Evolutionary conservation across 306 rosid species (phyloP), one percentile per base, ranked within the genome.

Genomic region (Lathyrus tuberosus): DNA sequence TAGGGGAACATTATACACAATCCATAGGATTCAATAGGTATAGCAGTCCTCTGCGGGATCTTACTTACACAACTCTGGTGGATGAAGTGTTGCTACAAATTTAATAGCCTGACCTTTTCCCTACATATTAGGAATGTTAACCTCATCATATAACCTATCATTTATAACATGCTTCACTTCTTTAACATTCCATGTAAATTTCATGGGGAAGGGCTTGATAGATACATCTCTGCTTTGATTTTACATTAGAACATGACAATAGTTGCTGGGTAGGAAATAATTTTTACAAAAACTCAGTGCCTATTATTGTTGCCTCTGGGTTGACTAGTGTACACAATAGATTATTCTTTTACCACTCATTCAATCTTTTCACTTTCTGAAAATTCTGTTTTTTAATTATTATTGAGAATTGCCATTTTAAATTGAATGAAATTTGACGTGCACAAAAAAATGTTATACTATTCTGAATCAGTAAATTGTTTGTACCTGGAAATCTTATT

Each of bases 21-120:
- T 65, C 58, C 12, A 46, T 28, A 41, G 69, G 20, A 63, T 63
- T 17, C 31, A 63, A 14, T 44, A 43, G 13, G 72, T 33, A 18
- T 33, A 15, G 14, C 52, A 67, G 61, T 51, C 61, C 47, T 16
- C 24, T 11, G 35, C 18, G 47, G 33, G 33, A 58, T 51, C 37
- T 18, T 48, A 17, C 47, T 66, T 67, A 18, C 61, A 67, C 35
- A 35, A 38, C 65, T 68, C 49, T 13, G 49, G 37, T 52, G 48
- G 73, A 51, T 52, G 35, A 51, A 52, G 49, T 68, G 37, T 59
- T 59, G 68, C 22, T 30, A 59, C 49, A 17, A 71, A 30, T 43
- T 43, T 28, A 28, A 43, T 35, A 57, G 48, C 5, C 35, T 10
- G 56, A 51, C 30, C 10, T 69, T 67, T 56, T 5, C 17, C 42